Evolutionary conservation across 1,284 basidiomycete species (phyloP).

Genomic region (Cutaneotrichosporon mucoides): DNA sequence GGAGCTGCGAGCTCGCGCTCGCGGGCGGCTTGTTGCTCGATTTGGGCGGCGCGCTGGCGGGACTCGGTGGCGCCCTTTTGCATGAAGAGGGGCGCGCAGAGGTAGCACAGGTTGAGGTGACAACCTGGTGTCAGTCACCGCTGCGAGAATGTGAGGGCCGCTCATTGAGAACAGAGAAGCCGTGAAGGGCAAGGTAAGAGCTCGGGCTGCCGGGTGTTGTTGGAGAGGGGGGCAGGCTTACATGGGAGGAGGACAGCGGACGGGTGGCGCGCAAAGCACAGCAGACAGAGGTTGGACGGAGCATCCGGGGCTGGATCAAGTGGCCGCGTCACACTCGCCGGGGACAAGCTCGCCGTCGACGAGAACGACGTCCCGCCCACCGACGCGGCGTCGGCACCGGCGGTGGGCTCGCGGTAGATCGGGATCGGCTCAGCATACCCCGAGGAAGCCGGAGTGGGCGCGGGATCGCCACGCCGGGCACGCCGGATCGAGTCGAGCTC

Average conservation of each 20-base stretch:
- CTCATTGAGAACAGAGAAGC: no score
- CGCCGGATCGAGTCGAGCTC: constrained; percentile 19
- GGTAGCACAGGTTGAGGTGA: constrained; percentile 39
- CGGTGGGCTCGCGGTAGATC: no score
- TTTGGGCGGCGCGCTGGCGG: not conserved
- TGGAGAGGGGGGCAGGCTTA: constrained; percentile 13
- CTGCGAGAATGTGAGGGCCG: no score
- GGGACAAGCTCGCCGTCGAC: no score
- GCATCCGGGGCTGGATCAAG: not conserved
- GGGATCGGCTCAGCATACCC: no score
- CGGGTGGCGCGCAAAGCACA: constrained; percentile 34
- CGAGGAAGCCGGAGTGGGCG: not conserved
- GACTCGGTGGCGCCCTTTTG: constrained; percentile 5
- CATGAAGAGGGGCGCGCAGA: constrained; percentile 37
- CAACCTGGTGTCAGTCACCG: constrained; percentile 23
- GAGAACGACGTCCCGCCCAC: no score
- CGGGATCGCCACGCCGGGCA: constrained; percentile 7
- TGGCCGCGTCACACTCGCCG: not conserved
- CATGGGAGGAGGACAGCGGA: constrained; percentile 38
- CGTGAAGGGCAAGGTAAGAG: not conserved
- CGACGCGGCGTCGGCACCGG: no score
- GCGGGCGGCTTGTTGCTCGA: not conserved
- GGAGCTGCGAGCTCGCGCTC: not conserved
- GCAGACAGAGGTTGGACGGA: constrained; percentile 18
- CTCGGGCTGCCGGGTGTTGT: no score